Evolutionary conservation across 768 basidiomycete genomes (phyloP), one percentile per base, ranked within the genome.

Genomic region (Rhodotorula diobovata): DNA sequence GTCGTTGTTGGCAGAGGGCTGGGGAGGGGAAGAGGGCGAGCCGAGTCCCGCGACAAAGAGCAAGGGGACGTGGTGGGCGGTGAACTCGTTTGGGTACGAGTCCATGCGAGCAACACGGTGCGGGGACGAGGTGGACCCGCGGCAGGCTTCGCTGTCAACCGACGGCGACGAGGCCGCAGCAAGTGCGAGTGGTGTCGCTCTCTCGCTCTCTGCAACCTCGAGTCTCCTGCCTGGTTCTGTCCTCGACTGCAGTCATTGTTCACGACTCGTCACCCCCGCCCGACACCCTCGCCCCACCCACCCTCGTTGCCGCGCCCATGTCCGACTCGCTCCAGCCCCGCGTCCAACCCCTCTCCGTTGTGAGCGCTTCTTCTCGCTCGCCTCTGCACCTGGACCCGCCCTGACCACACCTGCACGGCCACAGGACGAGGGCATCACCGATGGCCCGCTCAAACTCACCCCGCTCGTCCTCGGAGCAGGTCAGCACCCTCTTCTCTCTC

Each of bases 11-110:
- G 41, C 11, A 12, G 41, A 78, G 60, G n/a, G 72, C 62, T 1
- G 74, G 25, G 11, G 37, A n/a, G 7, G 39, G 48, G 37, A 37
- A 43, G 16, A 5, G 8, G 45, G 67, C 35, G 20, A 35, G 28
- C 87, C 87, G 56, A 96, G 85, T 4, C 94, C 94, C 35, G 92
- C 91, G 30, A 93, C 90, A 79, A 96, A 95, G 90, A 98, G 90
- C 50, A 98, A 87, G 23, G 95, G 95, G 30, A 87, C 88, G 54
- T 91, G 86, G 79, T 96, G 93, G n/a, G 86, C 84, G 75, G 96
- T 83, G 72, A 97, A 84, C 83, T 97, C 93, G 68, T 86, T 83
- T 30, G 93, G 94, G 83, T 95, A 96, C 43, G 90, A 90, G 81
- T 94, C 94, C 94, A 96, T 94, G 46, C 46, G 15, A 41, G 39